These are phyloP conservation scores for Hypericum androsaemum DNA, from an alignment of 345 rosid species.

Conservation along the genomic window DNA sequence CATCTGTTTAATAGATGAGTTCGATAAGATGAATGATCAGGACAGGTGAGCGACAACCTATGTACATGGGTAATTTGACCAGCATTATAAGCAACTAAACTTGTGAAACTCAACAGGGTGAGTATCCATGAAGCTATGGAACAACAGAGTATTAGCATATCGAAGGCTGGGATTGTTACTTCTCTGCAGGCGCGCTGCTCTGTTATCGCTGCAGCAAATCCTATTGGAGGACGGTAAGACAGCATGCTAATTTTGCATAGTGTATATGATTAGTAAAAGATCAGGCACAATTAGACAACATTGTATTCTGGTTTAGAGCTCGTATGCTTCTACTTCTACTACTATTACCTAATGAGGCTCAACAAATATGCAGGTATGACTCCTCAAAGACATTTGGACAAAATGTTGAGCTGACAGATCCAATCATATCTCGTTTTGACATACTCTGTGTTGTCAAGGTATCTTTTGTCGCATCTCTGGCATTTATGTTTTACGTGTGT, in stretches of 20 bases:
- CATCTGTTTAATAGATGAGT: slow-evolving; percentile 94
- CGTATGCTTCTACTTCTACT: no score
- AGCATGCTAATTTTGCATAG: not conserved
- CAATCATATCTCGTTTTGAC: slow-evolving; percentile 87
- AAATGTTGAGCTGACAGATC: slow-evolving; percentile 94
- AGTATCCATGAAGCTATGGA: slow-evolving; percentile 99
- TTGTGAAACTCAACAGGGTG: slow-evolving; percentile 45
- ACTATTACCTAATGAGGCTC: not conserved
- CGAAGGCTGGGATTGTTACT: slow-evolving; percentile 95
- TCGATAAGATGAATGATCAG: slow-evolving; percentile 75
- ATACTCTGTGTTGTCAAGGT: slow-evolving; percentile 98
- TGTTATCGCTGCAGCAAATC: slow-evolving; percentile 97
- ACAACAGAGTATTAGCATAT: slow-evolving; percentile 97
- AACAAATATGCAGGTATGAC: slow-evolving; percentile 50
- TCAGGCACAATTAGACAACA: no score
- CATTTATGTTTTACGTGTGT: not conserved
- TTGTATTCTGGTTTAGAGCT: no score
- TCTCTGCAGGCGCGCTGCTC: slow-evolving; percentile 99
- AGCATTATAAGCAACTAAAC: not conserved
- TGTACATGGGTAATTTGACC: not conserved
- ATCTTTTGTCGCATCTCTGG: slow-evolving; percentile 6
- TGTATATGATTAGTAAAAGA: no score
- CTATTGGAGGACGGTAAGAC: slow-evolving; percentile 79
- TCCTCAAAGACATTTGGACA: slow-evolving; percentile 84
- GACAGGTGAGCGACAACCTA: not conserved